Evolutionary conservation across 176 grass and related monocot genomes (phyloP), one percentile per base, ranked within the genome.

Genomic region (Zizania latifolia): DNA sequence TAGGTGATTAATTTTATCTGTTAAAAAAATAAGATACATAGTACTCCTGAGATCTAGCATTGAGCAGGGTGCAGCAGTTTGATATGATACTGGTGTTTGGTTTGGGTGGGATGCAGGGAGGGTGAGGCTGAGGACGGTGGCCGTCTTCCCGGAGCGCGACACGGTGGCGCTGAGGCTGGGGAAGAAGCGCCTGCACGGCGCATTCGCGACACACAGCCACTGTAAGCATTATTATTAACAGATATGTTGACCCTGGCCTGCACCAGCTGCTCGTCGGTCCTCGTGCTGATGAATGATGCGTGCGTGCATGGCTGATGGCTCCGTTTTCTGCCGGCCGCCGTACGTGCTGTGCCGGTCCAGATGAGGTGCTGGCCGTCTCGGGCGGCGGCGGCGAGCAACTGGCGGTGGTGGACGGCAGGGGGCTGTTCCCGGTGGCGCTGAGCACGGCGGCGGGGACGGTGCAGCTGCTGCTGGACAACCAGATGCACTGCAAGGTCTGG

Each of bases 101-200:
- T 62, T 71, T 35, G 38, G 75, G 28, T 81, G 53, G 50, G 34
- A 17, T 67, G 65, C 83, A 98, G 94, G 94, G 7, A 92, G 83
- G 48, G 64, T 94, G 38, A 56, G 86, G 29, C 43, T 83, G 59
- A 86, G 84, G 68, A 75, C 62, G 75, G 94, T 98, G 39, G 84
- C 74, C 15, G 59, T 94, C 37, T 84, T 65, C 82, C 60, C 57
- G 36, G 79, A 71, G 86, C 72, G 71, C 53, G 62, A 81, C 5
- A 84, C 72, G 72, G 70, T 90, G 56, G 79, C 63, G 13, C 55
- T 98, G 76, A 83, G n/a, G n/a, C n/a, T n/a, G n/a, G n/a, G 86
- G 60, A 98, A 82, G 81, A 98, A 89, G 81, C 79, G 88, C 17
- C 65, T 98, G n/a, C n/a, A n/a, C n/a, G 94, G 94, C 33, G 62